Conservation (phyloP, 495 filamentous ascomycete genomes). For the Xylaria palmicola region DNA sequence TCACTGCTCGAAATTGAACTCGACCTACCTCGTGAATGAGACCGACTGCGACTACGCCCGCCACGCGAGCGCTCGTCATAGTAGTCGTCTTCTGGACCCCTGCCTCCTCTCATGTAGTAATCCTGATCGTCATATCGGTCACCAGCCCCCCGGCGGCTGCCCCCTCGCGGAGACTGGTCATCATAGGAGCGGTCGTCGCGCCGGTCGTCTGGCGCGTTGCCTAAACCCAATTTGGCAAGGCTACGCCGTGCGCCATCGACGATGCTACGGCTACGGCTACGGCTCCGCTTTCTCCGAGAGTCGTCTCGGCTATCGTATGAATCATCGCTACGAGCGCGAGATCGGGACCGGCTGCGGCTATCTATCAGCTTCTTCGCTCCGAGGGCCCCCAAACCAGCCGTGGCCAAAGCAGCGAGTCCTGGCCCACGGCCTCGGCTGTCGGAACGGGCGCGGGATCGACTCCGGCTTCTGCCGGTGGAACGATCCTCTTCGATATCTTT, state of each 20-base stretch:
- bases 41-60: conserved; percentile 35
- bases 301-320: conserved; percentile 51
- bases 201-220: conserved; percentile 44
- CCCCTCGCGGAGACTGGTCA: conserved; percentile 28
- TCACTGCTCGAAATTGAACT: conserved; percentile 57
- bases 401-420: conserved; percentile 64
- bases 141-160: conserved; percentile 29
- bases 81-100: conserved; percentile 46
- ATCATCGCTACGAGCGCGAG: conserved; percentile 46
- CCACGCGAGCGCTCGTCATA: conserved; percentile 47
- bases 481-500: conserved; percentile 58
- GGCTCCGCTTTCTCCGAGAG: conserved; percentile 37
- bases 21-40: conserved; percentile 39
- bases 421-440: conserved; percentile 40
- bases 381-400: conserved; percentile 72
- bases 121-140: conserved; percentile 54
- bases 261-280: conserved; percentile 52
- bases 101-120: conserved; percentile 48
- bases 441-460: conserved; percentile 54
- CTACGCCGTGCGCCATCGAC: conserved; percentile 44
- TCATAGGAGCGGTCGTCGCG: conserved; percentile 38
- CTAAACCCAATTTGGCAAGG: conserved; percentile 46
- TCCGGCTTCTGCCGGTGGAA: conserved; percentile 50
- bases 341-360: conserved; percentile 63
- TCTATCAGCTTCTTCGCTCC: conserved; percentile 79